These are phyloP conservation scores for Populus simonii DNA, from an alignment of 345 rosid genomes.

Conservation along the genomic window DNA sequence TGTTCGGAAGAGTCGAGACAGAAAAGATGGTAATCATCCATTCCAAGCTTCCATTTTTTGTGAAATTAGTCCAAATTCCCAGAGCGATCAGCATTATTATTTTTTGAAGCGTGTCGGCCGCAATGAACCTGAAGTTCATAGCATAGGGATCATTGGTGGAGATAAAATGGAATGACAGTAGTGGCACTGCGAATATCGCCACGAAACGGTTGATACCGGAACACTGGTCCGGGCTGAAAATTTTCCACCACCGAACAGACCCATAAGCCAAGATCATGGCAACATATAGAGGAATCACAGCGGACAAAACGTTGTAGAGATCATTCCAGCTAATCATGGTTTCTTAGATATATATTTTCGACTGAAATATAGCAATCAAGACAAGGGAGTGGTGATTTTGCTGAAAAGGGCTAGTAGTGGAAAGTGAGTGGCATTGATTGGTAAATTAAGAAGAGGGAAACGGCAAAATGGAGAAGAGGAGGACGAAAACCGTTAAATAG, in stretches of 20 bases:
- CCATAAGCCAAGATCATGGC: conserved; percentile 37
- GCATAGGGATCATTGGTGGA: conserved; percentile 23
- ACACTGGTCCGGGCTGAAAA: conserved; percentile 37
- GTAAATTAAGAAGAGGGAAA: not conserved
- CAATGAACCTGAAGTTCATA: conserved; percentile 31
- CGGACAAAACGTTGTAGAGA: conserved; percentile 27
- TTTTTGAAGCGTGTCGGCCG: conserved; percentile 39
- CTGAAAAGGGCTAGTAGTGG: not conserved
- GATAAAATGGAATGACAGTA: conserved; percentile 29
- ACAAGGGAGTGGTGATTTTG: not conserved
- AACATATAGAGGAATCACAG: conserved; percentile 32
- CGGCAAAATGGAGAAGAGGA: conserved; percentile 2
- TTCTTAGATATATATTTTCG: not conserved
- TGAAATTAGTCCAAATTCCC: conserved; percentile 13
- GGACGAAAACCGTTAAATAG: conserved; percentile 15
- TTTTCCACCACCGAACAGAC: conserved; percentile 35
- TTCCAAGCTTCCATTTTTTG: conserved; percentile 18
- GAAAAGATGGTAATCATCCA: conserved; percentile 35
- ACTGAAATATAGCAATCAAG: not conserved
- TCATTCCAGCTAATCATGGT: conserved; percentile 23
- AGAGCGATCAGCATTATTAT: conserved; percentile 23
- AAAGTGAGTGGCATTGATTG: not conserved
- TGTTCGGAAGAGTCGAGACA: conserved; percentile 29
- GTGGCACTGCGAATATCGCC: conserved; percentile 33
- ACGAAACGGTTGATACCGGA: conserved; percentile 37